Conservation (phyloP, 495 filamentous ascomycete species). For the Aspergillus sclerotioniger region DNA sequence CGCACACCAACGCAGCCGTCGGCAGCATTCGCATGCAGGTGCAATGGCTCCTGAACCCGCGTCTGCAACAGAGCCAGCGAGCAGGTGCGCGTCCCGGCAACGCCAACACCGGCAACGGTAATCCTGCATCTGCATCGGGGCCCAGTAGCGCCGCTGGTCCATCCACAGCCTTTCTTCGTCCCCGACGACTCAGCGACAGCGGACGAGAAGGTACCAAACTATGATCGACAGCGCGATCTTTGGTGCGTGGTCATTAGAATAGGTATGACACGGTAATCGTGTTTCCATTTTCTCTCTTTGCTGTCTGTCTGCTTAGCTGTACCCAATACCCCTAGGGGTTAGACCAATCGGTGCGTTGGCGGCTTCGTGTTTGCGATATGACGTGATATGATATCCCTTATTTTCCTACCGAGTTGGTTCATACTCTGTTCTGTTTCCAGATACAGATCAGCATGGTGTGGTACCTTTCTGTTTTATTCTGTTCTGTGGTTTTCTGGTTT, state of each 20-base stretch:
- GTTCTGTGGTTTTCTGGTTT: too few species aligned
- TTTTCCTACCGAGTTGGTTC: too few species aligned
- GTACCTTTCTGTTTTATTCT: too few species aligned
- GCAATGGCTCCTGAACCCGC: constrained; percentile 65
- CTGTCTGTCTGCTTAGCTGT: background rate
- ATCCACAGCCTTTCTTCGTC: constrained; percentile 29
- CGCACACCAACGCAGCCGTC: constrained; percentile 63
- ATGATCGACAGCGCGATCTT: constrained; percentile 1
- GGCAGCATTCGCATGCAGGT: constrained; percentile 63
- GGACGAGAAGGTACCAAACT: constrained; percentile 49
- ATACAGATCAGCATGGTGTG: too few species aligned
- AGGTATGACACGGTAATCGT: background rate
- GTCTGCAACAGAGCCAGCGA: constrained; percentile 48
- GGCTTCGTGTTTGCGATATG: too few species aligned
- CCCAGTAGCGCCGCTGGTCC: constrained; percentile 28
- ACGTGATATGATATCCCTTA: too few species aligned
- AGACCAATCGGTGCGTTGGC: too few species aligned
- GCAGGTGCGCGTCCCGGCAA: constrained; percentile 24
- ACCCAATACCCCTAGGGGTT: too few species aligned
- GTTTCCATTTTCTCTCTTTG: background rate
- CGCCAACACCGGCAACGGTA: constrained; percentile 12
- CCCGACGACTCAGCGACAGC: constrained; percentile 42
- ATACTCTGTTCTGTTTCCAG: too few species aligned
- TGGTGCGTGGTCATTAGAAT: background rate
- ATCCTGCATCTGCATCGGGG: constrained; percentile 21